phyloP scores from a whole-genome alignment of 257 asterid species.

The Phtheirospermum japonicum region DNA sequence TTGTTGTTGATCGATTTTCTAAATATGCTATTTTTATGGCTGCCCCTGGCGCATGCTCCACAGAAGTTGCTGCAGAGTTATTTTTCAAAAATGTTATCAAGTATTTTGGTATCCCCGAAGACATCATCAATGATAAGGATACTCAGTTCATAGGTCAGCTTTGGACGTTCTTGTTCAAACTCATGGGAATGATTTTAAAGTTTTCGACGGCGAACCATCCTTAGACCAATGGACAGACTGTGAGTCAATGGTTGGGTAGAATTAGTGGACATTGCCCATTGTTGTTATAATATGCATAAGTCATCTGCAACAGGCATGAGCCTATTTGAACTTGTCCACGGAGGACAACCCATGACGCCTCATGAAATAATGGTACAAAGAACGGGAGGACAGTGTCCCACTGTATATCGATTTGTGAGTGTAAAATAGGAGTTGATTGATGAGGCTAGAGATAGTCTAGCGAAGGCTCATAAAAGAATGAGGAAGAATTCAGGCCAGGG shows the following conservation, averaged over 20 bases:
- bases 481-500: too few species aligned
- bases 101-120: slow-evolving; percentile 3
- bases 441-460: background rate
- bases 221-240: background rate
- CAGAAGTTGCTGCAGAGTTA: background rate
- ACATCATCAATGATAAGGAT: slow-evolving; percentile 3
- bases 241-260: background rate
- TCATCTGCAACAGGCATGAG: background rate
- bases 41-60: background rate
- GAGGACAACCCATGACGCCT: too few species aligned
- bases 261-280: background rate
- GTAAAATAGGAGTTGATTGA: too few species aligned
- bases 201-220: background rate
- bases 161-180: background rate
- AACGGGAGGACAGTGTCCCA: background rate
- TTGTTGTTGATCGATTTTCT: slow-evolving; percentile 2
- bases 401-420: background rate
- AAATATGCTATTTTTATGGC: background rate
- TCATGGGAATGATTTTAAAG: slow-evolving; percentile 2
- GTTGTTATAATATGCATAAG: background rate
- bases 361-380: background rate
- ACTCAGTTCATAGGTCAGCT: background rate
- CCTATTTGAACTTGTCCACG: too few species aligned
- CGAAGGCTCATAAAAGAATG: background rate
- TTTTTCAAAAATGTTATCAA: slow-evolving; percentile 15